Conservation (phyloP, 345 rosid genomes). For the Eucalyptus regnans region DNA sequence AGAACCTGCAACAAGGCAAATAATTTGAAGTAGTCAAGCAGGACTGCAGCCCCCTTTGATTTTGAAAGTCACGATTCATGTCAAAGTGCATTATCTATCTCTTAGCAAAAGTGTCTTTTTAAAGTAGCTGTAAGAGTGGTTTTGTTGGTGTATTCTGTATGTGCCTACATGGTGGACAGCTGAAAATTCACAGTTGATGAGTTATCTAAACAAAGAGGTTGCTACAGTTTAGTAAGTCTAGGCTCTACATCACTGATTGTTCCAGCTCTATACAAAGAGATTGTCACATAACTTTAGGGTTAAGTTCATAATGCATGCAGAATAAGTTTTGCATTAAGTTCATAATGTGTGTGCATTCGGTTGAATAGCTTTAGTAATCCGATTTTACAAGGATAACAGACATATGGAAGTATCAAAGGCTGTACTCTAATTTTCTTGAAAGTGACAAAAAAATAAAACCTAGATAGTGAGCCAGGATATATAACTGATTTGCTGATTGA, state of each 20-base stretch:
- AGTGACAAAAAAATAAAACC: background rate
- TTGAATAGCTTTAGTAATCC: background rate
- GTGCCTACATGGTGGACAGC: background rate
- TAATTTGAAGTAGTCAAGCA: background rate
- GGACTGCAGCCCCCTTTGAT: background rate
- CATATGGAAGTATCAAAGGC: background rate
- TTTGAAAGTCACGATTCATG: background rate
- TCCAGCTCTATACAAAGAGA: background rate
- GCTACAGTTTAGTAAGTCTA: background rate
- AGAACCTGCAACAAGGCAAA: slow-evolving; percentile 43
- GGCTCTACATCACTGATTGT: background rate
- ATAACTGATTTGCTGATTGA: background rate
- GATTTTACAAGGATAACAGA: background rate
- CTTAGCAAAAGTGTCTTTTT: background rate
- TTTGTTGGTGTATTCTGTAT: background rate
- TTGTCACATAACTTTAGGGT: background rate
- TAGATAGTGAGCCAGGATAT: background rate
- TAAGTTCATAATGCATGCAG: background rate
- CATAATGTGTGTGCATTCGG: background rate
- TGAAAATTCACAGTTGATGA: background rate
- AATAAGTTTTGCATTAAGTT: background rate
- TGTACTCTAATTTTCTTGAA: background rate
- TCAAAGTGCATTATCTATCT: background rate
- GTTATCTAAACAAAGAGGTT: background rate
- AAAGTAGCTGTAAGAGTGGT: background rate